Conservation (phyloP, 1,139 yeast genomes). For the Blastobotrys indianensis region DNA sequence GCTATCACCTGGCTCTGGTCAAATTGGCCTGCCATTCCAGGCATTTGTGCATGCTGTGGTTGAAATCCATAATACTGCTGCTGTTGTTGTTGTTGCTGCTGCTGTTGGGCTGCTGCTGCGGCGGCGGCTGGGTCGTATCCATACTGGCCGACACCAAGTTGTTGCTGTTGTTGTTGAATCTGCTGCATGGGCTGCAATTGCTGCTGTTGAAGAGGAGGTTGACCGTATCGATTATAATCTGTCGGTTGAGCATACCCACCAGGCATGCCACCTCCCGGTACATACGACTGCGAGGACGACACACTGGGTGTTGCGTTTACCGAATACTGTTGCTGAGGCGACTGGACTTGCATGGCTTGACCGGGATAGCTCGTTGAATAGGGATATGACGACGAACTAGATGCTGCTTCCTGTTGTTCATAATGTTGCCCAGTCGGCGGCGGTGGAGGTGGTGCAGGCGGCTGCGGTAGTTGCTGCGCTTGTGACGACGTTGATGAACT, state of each 20-base stretch:
- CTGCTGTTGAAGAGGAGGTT: conserved; percentile 12
- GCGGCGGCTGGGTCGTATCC: conserved; percentile 7
- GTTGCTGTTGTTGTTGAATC: conserved; percentile 9
- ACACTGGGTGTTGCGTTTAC: background rate
- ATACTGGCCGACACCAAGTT: background rate
- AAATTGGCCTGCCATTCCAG: conserved; percentile 5
- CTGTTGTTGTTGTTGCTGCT: conserved; percentile 14
- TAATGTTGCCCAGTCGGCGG: conserved; percentile 1
- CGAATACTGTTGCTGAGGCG: conserved; percentile 7
- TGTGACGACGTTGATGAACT: no score
- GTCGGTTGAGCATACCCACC: background rate
- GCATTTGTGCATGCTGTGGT: conserved; percentile 4
- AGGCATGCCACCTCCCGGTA: background rate
- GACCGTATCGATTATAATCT: conserved; percentile 6
- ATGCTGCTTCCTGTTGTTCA: conserved; percentile 1
- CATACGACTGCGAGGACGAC: conserved; percentile 1
- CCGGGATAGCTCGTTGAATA: conserved; percentile 2
- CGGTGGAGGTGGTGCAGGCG: background rate
- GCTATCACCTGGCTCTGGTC: conserved; percentile 3
- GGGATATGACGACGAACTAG: conserved; percentile 3
- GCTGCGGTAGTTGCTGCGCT: no score
- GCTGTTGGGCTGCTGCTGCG: conserved; percentile 11
- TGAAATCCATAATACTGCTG: conserved; percentile 13
- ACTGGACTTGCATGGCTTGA: conserved; percentile 5
- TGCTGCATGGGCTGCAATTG: conserved; percentile 8